Percentiles rank a stretch among this genome's conserved stretches.
Conservation (phyloP, 2,329 filamentous ascomycete genomes). For the Phoma sp. region DNA sequence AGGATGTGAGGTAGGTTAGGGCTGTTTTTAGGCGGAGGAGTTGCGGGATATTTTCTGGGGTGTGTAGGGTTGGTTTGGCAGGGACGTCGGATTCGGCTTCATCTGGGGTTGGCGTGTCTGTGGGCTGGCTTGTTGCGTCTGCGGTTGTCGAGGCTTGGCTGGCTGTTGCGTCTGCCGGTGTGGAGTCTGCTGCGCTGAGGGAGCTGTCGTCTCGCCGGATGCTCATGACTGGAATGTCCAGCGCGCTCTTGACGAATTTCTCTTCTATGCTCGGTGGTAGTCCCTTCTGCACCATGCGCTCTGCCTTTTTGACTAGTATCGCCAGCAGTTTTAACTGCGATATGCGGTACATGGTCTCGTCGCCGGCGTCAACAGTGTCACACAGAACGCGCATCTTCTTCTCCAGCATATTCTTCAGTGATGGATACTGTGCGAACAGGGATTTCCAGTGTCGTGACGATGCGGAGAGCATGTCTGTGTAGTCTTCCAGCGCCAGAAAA, state of each 20-base stretch:
- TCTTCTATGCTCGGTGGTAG: constrained; percentile 86
- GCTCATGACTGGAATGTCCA: constrained; percentile 78
- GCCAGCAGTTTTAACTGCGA: constrained; percentile 73
- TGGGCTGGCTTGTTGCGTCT: constrained; percentile 33
- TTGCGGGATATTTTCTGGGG: constrained; percentile 56
- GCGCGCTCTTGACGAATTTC: constrained; percentile 75
- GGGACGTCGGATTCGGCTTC: constrained; percentile 12
- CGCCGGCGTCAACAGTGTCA: constrained; percentile 82
- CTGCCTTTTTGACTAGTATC: constrained; percentile 75
- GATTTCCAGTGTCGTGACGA: constrained; percentile 65
- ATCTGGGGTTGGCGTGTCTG: constrained; percentile 24
- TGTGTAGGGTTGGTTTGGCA: constrained; percentile 26
- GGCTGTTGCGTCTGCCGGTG: constrained; percentile 2
- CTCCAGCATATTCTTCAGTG: constrained; percentile 60
- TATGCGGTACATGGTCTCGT: constrained; percentile 84
- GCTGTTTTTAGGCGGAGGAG: constrained; percentile 72
- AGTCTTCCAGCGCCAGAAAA: constrained; percentile 75
- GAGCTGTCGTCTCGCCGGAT: constrained; percentile 66
- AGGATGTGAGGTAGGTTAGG: constrained; percentile 69
- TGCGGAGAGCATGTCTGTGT: constrained; percentile 69
- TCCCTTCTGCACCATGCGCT: constrained; percentile 67
- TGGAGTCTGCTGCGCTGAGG: constrained; percentile 36
- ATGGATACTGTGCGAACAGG: constrained; percentile 58
- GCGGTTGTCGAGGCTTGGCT: constrained; percentile 39
- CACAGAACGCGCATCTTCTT: constrained; percentile 74